Evolutionary conservation across 2,329 filamentous ascomycete species (phyloP), one percentile per base, ranked within the genome.

Genomic region (Atkinsonella texensis): DNA sequence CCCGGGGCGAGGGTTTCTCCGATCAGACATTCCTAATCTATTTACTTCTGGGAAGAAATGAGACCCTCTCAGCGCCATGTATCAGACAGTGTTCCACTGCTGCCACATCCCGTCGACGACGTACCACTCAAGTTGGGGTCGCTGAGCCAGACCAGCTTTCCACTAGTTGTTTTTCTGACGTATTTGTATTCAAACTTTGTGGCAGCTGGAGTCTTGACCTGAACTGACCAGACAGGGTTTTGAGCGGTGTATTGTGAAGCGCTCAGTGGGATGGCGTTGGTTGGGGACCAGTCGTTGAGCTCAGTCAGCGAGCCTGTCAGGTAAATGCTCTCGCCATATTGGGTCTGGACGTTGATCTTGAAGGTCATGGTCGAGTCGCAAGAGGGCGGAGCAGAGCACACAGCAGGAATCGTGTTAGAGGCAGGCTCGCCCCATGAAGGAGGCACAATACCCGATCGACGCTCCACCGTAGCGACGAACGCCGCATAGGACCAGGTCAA

Each of bases 401-500:
- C 52, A 0, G 48, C 6, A 0, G 59, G 59, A 2, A 59, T 53
- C 3, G 51, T 50, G 44, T 60, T 59, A 23, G 55, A 56, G 6
- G 43, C 15, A 17, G 17, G 49, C 47, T 62, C 59, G 10, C 61
- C 72, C 80, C 81, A 84, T 7, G 76, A 72, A 1, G 71, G 68
- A 1, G 80, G 77, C 8, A 80, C 65, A 9, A 74, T 59, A 10
- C 73, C 73, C 42, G 70, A 71, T 39, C 81, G 75, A 33, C 81
- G 75, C 31, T 74, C 72, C 9, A 70, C 67, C 13, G 76, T 75
- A 1, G 81, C 81, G 33, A 87, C 65, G 62, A 87, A 82, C 0
- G 83, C 74, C 1, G 82, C 81, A 57, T 85, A 86, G 0, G 81
- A 85, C 83, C 83, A 87, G 2, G 83, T 86, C n/a, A 87, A 69